Evolutionary conservation across 805 yeast species (phyloP).

Genomic region (Pichia exigua): DNA sequence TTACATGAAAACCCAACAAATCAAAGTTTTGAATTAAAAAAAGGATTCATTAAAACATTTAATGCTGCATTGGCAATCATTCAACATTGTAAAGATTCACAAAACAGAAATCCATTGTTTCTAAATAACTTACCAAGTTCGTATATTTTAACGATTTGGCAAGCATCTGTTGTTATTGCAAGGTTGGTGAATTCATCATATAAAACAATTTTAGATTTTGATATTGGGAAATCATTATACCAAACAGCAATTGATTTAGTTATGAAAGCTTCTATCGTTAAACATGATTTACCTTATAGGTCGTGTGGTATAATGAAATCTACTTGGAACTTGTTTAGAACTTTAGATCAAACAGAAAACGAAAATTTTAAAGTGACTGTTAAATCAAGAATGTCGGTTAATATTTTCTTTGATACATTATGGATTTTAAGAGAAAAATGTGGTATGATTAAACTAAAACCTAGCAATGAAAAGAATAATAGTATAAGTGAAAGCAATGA

Average conservation of each 20-base stretch:
- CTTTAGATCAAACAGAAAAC: slow-evolving; percentile 48
- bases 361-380: slow-evolving; percentile 44
- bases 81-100: slow-evolving; percentile 57
- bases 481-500: slow-evolving; percentile 10
- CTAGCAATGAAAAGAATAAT: slow-evolving; percentile 18
- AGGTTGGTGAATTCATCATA: slow-evolving; percentile 72
- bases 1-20: slow-evolving; percentile 32
- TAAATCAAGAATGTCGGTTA: slow-evolving; percentile 82
- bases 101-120: slow-evolving; percentile 50
- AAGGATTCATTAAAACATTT: slow-evolving; percentile 69
- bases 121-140: slow-evolving; percentile 79
- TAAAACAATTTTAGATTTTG: slow-evolving; percentile 56
- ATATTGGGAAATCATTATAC: slow-evolving; percentile 63
- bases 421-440: slow-evolving; percentile 80
- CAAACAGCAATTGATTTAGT: slow-evolving; percentile 60
- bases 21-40: slow-evolving; percentile 51
- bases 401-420: slow-evolving; percentile 85
- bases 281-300: slow-evolving; percentile 88
- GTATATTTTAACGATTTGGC: slow-evolving; percentile 80
- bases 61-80: slow-evolving; percentile 71
- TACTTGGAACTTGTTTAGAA: slow-evolving; percentile 81
- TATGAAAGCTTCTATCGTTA: slow-evolving; percentile 72
- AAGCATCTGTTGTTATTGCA: slow-evolving; percentile 78
- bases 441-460: slow-evolving; percentile 66
- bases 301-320: slow-evolving; percentile 91